Conservation (phyloP, 768 basidiomycete genomes). For the Xanthoconium stramineum region DNA sequence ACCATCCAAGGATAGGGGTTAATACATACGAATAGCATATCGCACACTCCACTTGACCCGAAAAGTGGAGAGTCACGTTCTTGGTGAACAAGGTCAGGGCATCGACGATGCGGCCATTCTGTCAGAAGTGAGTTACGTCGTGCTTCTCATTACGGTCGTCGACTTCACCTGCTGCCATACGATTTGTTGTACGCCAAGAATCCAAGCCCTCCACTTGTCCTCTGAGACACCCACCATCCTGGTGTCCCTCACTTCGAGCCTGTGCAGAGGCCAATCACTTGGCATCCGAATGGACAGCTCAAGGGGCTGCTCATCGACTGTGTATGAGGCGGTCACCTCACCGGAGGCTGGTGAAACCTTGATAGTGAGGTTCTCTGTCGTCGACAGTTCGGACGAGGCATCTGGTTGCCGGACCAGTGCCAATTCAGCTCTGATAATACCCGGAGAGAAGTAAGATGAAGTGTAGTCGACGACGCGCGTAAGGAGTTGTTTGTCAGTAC, state of each 20-base stretch:
- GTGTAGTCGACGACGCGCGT: conserved; percentile 75
- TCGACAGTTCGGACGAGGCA: conserved; percentile 45
- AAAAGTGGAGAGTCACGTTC: conserved; percentile 90
- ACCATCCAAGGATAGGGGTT: background rate
- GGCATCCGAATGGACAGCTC: conserved; percentile 88
- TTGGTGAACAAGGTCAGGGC: conserved; percentile 88
- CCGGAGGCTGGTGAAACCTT: conserved; percentile 70
- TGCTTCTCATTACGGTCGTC: background rate
- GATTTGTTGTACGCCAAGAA: conserved; percentile 87
- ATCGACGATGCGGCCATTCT: conserved; percentile 91
- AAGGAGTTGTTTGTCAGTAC: conserved; percentile 88
- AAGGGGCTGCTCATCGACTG: conserved; percentile 90
- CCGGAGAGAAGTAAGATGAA: conserved; percentile 81
- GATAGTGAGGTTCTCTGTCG: conserved; percentile 76
- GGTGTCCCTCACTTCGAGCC: conserved; percentile 83
- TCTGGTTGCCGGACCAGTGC: conserved; percentile 61
- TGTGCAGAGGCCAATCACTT: conserved; percentile 83
- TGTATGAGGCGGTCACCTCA: conserved; percentile 82
- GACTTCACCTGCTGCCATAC: conserved; percentile 77
- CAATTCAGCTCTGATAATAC: conserved; percentile 83
- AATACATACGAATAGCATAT: conserved; percentile 85
- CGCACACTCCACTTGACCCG: conserved; percentile 93
- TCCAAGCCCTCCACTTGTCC: conserved; percentile 89
- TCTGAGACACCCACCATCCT: conserved; percentile 86
- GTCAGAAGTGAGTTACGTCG: background rate